Base-by-base conservation (phyloP, 2,329 filamentous ascomycete genomes). In the Claviceps paspali region DNA sequence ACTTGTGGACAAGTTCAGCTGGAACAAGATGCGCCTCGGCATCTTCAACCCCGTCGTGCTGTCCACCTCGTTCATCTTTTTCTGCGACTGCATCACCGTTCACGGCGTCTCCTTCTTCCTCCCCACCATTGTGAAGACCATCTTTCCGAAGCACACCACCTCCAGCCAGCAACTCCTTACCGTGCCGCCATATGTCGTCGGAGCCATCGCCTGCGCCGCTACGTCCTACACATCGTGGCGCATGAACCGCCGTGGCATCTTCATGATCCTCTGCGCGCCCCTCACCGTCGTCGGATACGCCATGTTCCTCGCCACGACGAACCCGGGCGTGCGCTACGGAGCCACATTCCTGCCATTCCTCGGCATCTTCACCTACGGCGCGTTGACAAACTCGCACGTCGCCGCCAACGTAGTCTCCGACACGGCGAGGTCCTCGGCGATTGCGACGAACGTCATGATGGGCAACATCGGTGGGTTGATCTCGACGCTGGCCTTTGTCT, bases 31-130 rank as follows among this genome's bases (percentile, higher is more conserved):
- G 1, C 47, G 72, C 29, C 63, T 64, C 4, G 80, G 79, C 6
- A 74, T 82, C 44, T 67, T 74, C 51, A 76, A 64, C 45, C 79
- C 79, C 0, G 65, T 79, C 7, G 55, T 53, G 3, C 39, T 61
- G 3, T 41, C 55, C 0, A 78, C 68, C 0, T 53, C 71, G 0
- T 54, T 73, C 43, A 68, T 79, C 43, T 79, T 79, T 56, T 55
- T 79, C 1, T 64, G 80, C 40, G 63, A 76, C 61, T 79, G 77
- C 54, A 73, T 84, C 51, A 83, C 79, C 0, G 79, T 83, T 1
- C 76, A 82, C 49, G 79, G 79, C 4, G 62, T 83, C 2, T 73
- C 73, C 2, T 82, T 82, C 63, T 85, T 84, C 57, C 59, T 70
- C 0, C 79, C 79, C 0, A 83, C 78, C 0, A 82, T 85, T 43